Conservation (phyloP, 2,329 filamentous ascomycete genomes). For the Xylaria sp. region DNA sequence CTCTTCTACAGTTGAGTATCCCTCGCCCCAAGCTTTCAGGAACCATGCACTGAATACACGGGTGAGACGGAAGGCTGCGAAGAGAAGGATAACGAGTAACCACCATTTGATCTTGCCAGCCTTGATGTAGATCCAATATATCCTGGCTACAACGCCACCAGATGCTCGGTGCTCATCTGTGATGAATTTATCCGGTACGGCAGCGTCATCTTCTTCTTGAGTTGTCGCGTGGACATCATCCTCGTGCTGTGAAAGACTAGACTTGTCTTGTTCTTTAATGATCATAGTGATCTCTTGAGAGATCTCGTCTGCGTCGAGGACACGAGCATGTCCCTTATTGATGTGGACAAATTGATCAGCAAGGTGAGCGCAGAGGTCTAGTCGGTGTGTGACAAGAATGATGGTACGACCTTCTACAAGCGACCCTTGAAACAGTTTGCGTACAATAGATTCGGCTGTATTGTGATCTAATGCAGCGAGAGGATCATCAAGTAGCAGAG, state of each 20-base stretch:
- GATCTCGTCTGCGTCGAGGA: conserved; percentile 54
- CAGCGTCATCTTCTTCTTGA: conserved; percentile 53
- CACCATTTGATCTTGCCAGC: conserved; percentile 80
- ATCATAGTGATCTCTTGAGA: conserved; percentile 46
- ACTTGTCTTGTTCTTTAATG: conserved; percentile 34
- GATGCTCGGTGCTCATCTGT: conserved; percentile 77
- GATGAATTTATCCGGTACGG: conserved; percentile 75
- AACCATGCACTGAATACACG: conserved; percentile 77
- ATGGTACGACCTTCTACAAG: conserved; percentile 69
- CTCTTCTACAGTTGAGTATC: conserved; percentile 56
- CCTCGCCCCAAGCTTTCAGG: conserved; percentile 85
- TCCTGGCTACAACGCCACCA: conserved; percentile 74
- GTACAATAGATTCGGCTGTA: conserved; percentile 67
- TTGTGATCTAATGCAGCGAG: conserved; percentile 68
- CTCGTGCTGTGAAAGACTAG: conserved; percentile 38
- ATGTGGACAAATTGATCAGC: conserved; percentile 78
- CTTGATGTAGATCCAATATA: conserved; percentile 87
- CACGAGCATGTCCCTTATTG: conserved; percentile 60
- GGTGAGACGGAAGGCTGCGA: conserved; percentile 67
- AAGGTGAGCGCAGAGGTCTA: conserved; percentile 76
- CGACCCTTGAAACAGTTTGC: conserved; percentile 62
- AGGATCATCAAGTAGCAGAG: conserved; percentile 67
- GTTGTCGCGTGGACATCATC: conserved; percentile 38
- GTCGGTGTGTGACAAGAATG: conserved; percentile 79
- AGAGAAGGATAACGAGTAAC: conserved; percentile 66